Evolutionary conservation across 345 rosid genomes (phyloP).

Genomic region (Rhodamnia rubescens): DNA sequence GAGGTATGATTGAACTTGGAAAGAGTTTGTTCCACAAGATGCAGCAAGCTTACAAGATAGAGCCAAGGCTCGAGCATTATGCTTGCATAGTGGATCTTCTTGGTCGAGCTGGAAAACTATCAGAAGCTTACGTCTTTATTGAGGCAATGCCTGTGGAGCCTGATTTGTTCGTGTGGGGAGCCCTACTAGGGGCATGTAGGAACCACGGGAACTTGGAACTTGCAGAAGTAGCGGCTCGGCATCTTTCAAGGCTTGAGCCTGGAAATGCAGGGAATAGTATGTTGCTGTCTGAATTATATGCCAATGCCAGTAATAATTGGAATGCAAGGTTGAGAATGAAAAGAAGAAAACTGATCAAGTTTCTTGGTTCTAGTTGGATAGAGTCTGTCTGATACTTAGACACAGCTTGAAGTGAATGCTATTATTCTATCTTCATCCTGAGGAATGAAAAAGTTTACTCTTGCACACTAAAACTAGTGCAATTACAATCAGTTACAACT

Average conservation of each 20-base stretch:
- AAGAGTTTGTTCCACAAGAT: constrained; percentile 44
- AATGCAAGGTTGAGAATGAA: constrained; percentile 48
- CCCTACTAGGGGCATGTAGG: constrained; percentile 79
- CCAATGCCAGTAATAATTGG: constrained; percentile 31
- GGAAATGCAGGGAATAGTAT: constrained; percentile 43
- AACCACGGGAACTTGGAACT: constrained; percentile 55
- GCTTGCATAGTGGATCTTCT: constrained; percentile 83
- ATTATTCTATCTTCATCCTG: background rate
- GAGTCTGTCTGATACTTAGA: constrained; percentile 11
- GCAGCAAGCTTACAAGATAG: constrained; percentile 52
- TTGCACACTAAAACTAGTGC: background rate
- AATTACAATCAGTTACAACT: background rate
- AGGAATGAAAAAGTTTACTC: background rate
- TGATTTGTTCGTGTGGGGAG: constrained; percentile 87
- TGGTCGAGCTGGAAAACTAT: constrained; percentile 60
- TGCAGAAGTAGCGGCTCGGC: constrained; percentile 57
- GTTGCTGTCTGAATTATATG: constrained; percentile 48
- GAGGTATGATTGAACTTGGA: constrained; percentile 58
- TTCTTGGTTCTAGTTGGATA: constrained; percentile 69
- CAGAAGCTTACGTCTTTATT: constrained; percentile 51
- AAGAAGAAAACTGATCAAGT: constrained; percentile 27
- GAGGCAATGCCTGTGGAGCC: constrained; percentile 53
- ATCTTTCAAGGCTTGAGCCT: constrained; percentile 61
- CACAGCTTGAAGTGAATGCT: background rate
- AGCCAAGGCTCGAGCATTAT: constrained; percentile 68